phyloP scores from a whole-genome alignment of 306 rosid genomes.

The Pyrus bretschneideri region DNA sequence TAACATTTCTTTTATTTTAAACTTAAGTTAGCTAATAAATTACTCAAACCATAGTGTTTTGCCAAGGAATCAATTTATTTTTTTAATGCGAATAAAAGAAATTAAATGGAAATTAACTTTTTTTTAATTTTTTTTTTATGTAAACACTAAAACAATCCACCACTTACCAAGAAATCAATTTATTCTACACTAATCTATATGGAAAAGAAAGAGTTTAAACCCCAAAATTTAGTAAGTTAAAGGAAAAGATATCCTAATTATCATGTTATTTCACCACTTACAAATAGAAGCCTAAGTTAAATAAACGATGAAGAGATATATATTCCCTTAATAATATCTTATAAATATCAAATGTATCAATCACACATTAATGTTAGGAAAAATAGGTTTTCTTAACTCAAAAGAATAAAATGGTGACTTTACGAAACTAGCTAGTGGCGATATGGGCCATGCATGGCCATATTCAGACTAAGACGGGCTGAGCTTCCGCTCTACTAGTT shows the following conservation, averaged over 20 bases:
- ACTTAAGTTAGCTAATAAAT: background rate
- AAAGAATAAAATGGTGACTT: background rate
- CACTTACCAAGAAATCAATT: no score
- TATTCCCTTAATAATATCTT: background rate
- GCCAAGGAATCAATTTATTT: background rate
- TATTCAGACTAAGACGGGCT: background rate
- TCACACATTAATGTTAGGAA: background rate
- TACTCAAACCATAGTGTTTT: background rate
- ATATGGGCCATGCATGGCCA: background rate
- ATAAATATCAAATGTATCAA: background rate
- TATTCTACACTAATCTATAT: no score
- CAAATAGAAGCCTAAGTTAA: no score
- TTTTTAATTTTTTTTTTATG: no score
- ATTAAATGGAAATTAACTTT: background rate
- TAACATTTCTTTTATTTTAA: background rate
- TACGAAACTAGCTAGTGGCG: background rate
- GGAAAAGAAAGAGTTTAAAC: no score
- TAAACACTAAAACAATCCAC: no score
- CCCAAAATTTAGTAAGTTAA: no score
- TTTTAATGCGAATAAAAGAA: background rate
- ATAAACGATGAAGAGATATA: no score
- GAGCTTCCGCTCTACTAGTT: background rate
- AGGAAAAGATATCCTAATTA: no score
- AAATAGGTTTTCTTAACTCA: background rate
- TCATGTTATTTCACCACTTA: no score